These are phyloP conservation scores for Lathyrus aphaca DNA, from an alignment of 306 rosid species.

Conservation along the genomic window DNA sequence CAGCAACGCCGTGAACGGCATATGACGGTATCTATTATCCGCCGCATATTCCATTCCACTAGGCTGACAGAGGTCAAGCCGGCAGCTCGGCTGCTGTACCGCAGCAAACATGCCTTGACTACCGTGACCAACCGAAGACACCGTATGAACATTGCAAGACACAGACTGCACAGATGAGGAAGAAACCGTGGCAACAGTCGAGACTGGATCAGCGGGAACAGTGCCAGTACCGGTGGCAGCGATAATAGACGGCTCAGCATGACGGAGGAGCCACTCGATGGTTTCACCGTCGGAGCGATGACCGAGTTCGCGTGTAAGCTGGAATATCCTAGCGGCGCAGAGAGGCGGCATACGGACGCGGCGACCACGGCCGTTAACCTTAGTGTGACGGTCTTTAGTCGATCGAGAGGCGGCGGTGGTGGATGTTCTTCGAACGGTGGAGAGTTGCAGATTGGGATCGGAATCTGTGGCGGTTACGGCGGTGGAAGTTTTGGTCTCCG, in stretches of 20 bases:
- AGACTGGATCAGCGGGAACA: slow-evolving; percentile 53
- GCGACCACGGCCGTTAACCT: slow-evolving; percentile 94
- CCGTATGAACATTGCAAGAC: slow-evolving; percentile 51
- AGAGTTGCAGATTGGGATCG: slow-evolving; percentile 32
- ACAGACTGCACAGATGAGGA: slow-evolving; percentile 47
- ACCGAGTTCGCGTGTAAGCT: slow-evolving; percentile 89
- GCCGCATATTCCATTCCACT: slow-evolving; percentile 54
- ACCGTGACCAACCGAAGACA: slow-evolving; percentile 21
- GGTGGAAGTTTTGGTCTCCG: slow-evolving; percentile 31
- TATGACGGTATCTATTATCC: slow-evolving; percentile 53
- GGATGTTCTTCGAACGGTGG: slow-evolving; percentile 31
- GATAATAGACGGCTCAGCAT: slow-evolving; percentile 82
- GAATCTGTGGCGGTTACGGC: background rate
- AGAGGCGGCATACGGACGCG: slow-evolving; percentile 95
- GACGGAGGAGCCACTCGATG: slow-evolving; percentile 92
- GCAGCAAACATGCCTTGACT: slow-evolving; percentile 52
- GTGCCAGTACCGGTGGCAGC: slow-evolving; percentile 89
- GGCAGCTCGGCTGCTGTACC: slow-evolving; percentile 62
- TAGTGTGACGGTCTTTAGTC: slow-evolving; percentile 86
- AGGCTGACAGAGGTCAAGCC: slow-evolving; percentile 65
- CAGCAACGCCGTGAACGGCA: slow-evolving; percentile 88
- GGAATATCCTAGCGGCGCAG: slow-evolving; percentile 89
- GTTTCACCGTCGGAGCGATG: slow-evolving; percentile 99
- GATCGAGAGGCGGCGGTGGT: slow-evolving; percentile 45
- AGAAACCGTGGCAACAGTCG: slow-evolving; percentile 40